phyloP scores from a whole-genome alignment of 768 basidiomycete genomes.

The Leccinum ochraceum region DNA sequence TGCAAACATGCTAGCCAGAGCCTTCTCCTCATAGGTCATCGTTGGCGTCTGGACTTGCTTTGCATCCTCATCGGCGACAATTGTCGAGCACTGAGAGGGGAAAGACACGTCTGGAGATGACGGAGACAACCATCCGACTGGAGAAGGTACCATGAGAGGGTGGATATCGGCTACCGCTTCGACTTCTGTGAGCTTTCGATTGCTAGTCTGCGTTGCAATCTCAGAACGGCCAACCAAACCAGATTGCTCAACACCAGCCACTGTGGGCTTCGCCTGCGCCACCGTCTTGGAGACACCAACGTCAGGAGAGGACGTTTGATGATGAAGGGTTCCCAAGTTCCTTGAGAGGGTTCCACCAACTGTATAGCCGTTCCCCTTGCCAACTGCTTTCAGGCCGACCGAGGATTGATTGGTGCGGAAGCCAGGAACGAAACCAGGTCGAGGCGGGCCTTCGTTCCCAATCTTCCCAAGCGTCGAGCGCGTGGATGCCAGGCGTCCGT shows the following conservation, averaged over 20 bases:
- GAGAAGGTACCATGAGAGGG: too few relatives aligned
- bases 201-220: neutral
- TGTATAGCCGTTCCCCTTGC: neutral
- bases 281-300: too few relatives aligned
- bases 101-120: slow-evolving; percentile 2
- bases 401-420: neutral
- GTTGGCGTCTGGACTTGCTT: neutral
- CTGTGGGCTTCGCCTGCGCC: neutral
- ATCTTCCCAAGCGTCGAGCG: neutral
- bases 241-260: too few relatives aligned
- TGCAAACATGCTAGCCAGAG: too few relatives aligned
- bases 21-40: neutral
- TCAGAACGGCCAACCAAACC: neutral
- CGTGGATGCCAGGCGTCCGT: neutral
- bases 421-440: slow-evolving; percentile 4
- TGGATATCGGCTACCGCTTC: neutral
- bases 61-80: neutral
- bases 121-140: neutral
- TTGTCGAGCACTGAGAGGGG: slow-evolving; percentile 9
- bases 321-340: too few relatives aligned
- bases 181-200: neutral
- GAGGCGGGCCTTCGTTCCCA: neutral
- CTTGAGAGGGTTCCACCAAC: too few relatives aligned
- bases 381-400: neutral
- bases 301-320: too few relatives aligned